Conservation (phyloP, 192 early-diverging fungal genomes). For the Coemansia sp. region DNA sequence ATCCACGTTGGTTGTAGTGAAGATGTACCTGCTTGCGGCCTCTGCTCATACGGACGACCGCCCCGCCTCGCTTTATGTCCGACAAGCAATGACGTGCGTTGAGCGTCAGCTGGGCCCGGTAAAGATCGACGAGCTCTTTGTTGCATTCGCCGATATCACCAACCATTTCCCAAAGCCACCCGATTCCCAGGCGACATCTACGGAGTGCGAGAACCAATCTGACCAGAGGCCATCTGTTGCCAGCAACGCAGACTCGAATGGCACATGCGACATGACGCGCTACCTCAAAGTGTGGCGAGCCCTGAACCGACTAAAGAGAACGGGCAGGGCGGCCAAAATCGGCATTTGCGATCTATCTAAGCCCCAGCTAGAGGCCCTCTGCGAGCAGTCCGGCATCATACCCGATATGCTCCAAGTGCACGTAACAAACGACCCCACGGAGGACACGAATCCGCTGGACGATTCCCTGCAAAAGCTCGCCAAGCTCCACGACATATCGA, state of each 20-base stretch:
- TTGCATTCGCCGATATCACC: conserved; percentile 40
- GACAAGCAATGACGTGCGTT: conserved; percentile 38
- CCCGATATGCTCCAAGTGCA: conserved; percentile 54
- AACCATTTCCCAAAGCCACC: conserved; percentile 1
- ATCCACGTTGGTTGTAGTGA: conserved; percentile 25
- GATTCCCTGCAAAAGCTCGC: conserved; percentile 29
- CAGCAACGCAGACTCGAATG: neutral
- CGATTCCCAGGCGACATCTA: neutral
- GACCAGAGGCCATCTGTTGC: neutral
- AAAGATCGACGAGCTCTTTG: conserved; percentile 50
- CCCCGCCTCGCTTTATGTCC: conserved; percentile 41
- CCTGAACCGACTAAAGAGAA: conserved; percentile 13
- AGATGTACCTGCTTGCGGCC: conserved; percentile 44
- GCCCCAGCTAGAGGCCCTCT: conserved; percentile 35
- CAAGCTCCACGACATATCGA: conserved; percentile 16
- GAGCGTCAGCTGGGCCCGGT: conserved; percentile 43
- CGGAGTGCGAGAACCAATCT: neutral
- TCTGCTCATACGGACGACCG: conserved; percentile 35
- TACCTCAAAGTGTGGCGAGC: conserved; percentile 46
- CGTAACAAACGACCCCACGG: conserved; percentile 13
- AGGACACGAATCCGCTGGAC: conserved; percentile 5
- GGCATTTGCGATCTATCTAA: conserved; percentile 41
- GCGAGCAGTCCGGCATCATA: conserved; percentile 14
- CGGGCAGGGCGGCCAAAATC: conserved; percentile 37
- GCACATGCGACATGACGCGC: conserved; percentile 26